Evolutionary conservation across 352 stramenopile genomes (phyloP).

Genomic region (Globisporangium alternatum): DNA sequence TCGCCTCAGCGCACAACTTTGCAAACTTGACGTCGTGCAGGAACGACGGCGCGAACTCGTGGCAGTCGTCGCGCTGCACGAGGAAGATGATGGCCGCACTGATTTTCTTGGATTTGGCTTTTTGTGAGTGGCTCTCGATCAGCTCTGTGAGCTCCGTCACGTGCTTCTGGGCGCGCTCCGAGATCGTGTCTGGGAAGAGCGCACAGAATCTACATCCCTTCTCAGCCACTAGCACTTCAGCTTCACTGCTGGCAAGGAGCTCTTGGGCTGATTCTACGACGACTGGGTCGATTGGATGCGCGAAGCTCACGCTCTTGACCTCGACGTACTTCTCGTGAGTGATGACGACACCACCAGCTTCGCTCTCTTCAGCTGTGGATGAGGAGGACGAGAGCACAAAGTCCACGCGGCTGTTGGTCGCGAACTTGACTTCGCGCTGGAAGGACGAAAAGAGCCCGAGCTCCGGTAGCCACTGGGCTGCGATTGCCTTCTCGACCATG

Average conservation of each 20-base stretch:
- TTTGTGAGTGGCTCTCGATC: conserved; percentile 21
- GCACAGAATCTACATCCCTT: conserved; percentile 27
- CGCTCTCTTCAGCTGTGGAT: not conserved
- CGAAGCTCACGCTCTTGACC: conserved; percentile 83
- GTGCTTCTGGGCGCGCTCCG: conserved; percentile 72
- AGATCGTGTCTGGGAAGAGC: conserved; percentile 81
- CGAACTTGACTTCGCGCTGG: conserved; percentile 72
- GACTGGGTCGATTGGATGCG: conserved; percentile 16
- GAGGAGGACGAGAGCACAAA: conserved; percentile 61
- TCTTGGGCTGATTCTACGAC: not conserved
- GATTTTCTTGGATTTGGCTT: conserved; percentile 13
- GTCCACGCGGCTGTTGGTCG: conserved; percentile 81
- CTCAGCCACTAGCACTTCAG: not conserved
- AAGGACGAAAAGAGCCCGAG: conserved; percentile 52
- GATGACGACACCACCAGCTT: conserved; percentile 22
- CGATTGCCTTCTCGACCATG: conserved; percentile 73
- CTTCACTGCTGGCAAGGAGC: not conserved
- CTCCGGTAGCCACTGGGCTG: conserved; percentile 59
- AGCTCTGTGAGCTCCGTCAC: conserved; percentile 70
- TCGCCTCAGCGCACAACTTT: conserved; percentile 46
- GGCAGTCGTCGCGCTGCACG: conserved; percentile 76
- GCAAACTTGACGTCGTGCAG: conserved; percentile 68
- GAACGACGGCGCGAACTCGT: conserved; percentile 60
- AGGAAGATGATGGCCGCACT: conserved; percentile 71
- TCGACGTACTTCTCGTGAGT: conserved; percentile 72